Evolutionary conservation across 306 rosid species (phyloP).

Genomic region (Dalbergia cultrata): DNA sequence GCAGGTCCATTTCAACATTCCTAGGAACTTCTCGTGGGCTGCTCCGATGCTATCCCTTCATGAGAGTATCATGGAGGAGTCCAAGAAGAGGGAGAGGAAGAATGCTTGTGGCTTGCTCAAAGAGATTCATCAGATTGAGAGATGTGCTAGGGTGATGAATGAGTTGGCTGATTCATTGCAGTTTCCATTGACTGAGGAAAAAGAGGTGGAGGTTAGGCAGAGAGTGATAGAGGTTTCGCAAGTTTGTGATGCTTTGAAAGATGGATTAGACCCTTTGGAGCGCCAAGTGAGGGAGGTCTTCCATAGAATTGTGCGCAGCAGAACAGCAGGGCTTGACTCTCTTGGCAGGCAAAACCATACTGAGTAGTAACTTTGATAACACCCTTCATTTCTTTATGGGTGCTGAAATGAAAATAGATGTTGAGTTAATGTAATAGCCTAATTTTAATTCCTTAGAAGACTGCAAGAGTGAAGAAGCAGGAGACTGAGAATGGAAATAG

Average conservation of each 20-base stretch:
- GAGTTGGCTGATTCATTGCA: conserved; percentile 76
- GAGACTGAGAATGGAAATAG: conserved; percentile 16
- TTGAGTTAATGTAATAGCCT: conserved; percentile 38
- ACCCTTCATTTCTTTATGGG: conserved; percentile 14
- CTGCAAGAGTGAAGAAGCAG: conserved; percentile 42
- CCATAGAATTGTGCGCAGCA: conserved; percentile 76
- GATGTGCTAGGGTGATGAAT: conserved; percentile 68
- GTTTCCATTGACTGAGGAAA: conserved; percentile 80
- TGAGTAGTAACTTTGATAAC: conserved; percentile 50
- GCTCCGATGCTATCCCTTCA: conserved; percentile 67
- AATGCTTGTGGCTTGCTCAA: conserved; percentile 78
- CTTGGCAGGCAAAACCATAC: conserved; percentile 57
- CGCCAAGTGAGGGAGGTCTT: conserved; percentile 91
- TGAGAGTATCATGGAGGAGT: conserved; percentile 84
- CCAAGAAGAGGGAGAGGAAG: conserved; percentile 79
- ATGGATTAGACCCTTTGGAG: conserved; percentile 85
- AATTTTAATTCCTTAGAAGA: conserved; percentile 41
- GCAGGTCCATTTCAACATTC: conserved; percentile 72
- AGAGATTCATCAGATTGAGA: conserved; percentile 89
- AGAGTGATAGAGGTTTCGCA: conserved; percentile 71
- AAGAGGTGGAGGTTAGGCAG: conserved; percentile 74
- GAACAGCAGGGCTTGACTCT: conserved; percentile 80
- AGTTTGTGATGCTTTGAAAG: conserved; percentile 66
- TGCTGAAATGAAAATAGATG: conserved; percentile 14
- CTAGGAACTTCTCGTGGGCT: conserved; percentile 77